Evolutionary conservation across 2,329 filamentous ascomycete species (phyloP).

Genomic region (Lachnellula hyalina): DNA sequence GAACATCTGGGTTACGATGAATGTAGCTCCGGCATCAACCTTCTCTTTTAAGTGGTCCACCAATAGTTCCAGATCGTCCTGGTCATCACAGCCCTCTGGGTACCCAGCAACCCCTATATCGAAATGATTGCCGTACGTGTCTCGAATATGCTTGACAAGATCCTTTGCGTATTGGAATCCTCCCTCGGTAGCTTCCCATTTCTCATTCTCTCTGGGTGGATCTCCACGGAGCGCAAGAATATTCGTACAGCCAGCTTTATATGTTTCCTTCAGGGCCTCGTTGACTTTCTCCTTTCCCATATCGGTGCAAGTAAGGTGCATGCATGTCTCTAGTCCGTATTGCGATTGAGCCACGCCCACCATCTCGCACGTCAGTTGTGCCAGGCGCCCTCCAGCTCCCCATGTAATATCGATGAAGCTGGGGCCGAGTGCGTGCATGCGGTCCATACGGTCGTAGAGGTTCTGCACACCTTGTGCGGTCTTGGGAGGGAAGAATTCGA

Average conservation of each 20-base stretch:
- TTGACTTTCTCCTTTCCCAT: slow-evolving; percentile 94
- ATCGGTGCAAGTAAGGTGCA: slow-evolving; percentile 98
- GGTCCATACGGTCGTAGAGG: slow-evolving; percentile 98
- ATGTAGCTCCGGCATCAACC: slow-evolving; percentile 86
- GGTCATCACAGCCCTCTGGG: slow-evolving; percentile 91
- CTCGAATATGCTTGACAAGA: slow-evolving; percentile 70
- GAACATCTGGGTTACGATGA: slow-evolving; percentile 99
- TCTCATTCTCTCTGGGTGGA: slow-evolving; percentile 86
- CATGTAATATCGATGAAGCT: slow-evolving; percentile 98
- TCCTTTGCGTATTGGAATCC: slow-evolving; percentile 92
- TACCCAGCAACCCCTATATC: slow-evolving; percentile 97
- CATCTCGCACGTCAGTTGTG: slow-evolving; percentile 95
- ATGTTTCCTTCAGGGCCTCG: slow-evolving; percentile 78
- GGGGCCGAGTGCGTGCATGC: slow-evolving; percentile 91
- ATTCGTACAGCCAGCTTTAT: slow-evolving; percentile 94
- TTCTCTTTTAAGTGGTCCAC: slow-evolving; percentile 96
- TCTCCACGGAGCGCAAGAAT: slow-evolving; percentile 92
- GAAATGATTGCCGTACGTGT: slow-evolving; percentile 81
- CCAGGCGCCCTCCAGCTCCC: slow-evolving; percentile 89
- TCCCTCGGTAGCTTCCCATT: slow-evolving; percentile 82
- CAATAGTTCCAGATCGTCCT: slow-evolving; percentile 76
- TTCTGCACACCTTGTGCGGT: slow-evolving; percentile 97
- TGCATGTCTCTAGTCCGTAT: slow-evolving; percentile 95
- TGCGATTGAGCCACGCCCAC: slow-evolving; percentile 91
- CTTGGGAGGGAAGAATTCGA: slow-evolving; percentile 99